These are phyloP conservation scores for Patellifolia procumbens DNA, from an alignment of 179 eudicot species.

Conservation along the genomic window DNA sequence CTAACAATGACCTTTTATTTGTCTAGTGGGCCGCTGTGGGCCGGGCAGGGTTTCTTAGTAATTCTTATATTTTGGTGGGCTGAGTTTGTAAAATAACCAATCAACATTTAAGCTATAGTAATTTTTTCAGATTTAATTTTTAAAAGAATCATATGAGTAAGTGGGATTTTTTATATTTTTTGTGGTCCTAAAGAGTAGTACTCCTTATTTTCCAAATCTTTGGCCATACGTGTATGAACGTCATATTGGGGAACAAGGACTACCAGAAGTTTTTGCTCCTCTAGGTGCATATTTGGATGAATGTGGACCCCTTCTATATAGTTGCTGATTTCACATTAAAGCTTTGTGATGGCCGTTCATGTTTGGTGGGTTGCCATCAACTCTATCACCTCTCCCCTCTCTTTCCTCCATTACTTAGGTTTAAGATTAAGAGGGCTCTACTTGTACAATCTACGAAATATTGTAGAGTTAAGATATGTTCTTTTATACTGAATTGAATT, in stretches of 20 bases:
- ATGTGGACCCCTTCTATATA: neutral
- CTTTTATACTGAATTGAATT: no score
- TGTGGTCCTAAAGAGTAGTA: neutral
- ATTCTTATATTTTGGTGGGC: neutral
- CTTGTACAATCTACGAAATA: neutral
- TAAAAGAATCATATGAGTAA: neutral
- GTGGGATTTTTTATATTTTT: neutral
- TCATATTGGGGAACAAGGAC: neutral
- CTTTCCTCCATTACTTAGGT: neutral
- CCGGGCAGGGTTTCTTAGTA: neutral
- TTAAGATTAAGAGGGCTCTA: neutral
- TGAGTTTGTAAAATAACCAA: neutral
- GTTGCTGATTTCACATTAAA: conserved; percentile 16
- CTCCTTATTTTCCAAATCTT: neutral
- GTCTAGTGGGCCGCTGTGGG: neutral
- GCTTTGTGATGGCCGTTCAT: conserved; percentile 9
- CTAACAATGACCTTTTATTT: neutral
- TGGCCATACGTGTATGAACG: neutral
- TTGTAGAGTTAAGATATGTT: no score
- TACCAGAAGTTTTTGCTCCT: neutral
- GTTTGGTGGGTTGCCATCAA: conserved; percentile 10
- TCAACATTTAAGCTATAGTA: neutral
- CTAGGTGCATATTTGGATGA: neutral
- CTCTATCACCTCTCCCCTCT: no score
- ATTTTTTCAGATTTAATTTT: no score